These are phyloP conservation scores for Gelatoporia subvermispora DNA, from an alignment of 768 basidiomycete genomes.

Conservation along the genomic window DNA sequence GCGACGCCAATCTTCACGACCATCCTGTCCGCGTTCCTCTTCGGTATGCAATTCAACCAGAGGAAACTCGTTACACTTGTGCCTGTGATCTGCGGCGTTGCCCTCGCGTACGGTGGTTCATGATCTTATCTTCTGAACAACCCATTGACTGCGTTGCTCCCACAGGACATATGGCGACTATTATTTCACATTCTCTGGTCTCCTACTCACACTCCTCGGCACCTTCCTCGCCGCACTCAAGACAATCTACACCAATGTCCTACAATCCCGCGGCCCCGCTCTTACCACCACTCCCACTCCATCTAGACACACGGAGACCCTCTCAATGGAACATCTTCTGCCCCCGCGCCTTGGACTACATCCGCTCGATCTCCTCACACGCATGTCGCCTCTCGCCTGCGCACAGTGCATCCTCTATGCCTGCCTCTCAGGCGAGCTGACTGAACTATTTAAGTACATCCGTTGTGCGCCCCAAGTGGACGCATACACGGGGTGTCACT, in stretches of 20 bases:
- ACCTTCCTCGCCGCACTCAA: conserved; percentile 91
- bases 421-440: conserved; percentile 75
- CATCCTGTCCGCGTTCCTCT: conserved; percentile 63
- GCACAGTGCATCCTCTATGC: conserved; percentile 81
- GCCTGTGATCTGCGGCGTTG: conserved; percentile 88
- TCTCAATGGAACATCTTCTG: conserved; percentile 5
- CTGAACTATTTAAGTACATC: conserved; percentile 19
- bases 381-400: conserved; percentile 91
- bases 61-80: conserved; percentile 68
- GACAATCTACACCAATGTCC: conserved; percentile 85
- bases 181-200: conserved; percentile 80
- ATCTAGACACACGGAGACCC: neutral
- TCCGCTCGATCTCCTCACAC: conserved; percentile 81
- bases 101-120: conserved; percentile 64
- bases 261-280: conserved; percentile 39
- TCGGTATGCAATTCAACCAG: conserved; percentile 53
- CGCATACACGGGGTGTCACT: neutral
- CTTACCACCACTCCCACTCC: conserved; percentile 12
- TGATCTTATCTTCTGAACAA: neutral
- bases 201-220: conserved; percentile 84
- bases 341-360: conserved; percentile 42
- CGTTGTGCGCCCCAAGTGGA: neutral
- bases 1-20: conserved; percentile 92
- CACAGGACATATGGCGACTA: conserved; percentile 92
- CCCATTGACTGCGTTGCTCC: conserved; percentile 1